Base-by-base conservation (phyloP, 2,329 filamentous ascomycete species). In the Diaporthe nobilis region DNA sequence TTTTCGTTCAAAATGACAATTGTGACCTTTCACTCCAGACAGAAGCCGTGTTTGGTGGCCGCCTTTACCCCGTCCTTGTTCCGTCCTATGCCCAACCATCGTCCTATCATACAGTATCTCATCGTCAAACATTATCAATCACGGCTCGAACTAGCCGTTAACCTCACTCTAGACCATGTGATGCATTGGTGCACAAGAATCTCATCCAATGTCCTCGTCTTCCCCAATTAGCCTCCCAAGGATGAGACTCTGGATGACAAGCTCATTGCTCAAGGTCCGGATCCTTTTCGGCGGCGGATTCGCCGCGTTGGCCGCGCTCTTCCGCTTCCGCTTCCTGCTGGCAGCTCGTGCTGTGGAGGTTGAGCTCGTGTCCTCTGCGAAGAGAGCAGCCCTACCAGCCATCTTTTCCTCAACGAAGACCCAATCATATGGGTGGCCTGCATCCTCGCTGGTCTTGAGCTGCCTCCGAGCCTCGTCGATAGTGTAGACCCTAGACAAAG, bases 231-330 rank as follows among this genome's bases (percentile, higher is more conserved):
- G 85, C 77, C 92, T 91, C 0, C 96, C 96, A 70, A 98, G 83
- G 78, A 99, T 98, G 76, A 98, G 86, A 83, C 95, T 98, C 87
- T 99, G 96, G 73, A 98, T 92, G 31, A 98, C 92, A 81, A 96
- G 92, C 84, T 98, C 96, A 82, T 97, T 93, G 74, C 92, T 93
- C 71, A 98, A 90, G 60, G 97, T 89, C 77, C 89, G 90, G 51
- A 95, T 87, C 76, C 85, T 89, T 79, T 88, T 87, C 17, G 88
- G 85, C 58, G 85, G 81, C 22, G 85, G 81, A 39, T 82, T 80
- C 28, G 53, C 42, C 49, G 58, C 67, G 39, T 28, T 51, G 83
- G 79, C 81, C n/a, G 80, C 82, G 78, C 85, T 85, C 80, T 84
- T 85, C 37, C 87, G 83, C 80, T 89, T 89, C 73, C 84, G 84